A percentile compares a stretch with the other conserved stretches of the same genome.
These are phyloP conservation scores for Scleroderma bovista DNA, from an alignment of 768 basidiomycete species.

Conservation along the genomic window DNA sequence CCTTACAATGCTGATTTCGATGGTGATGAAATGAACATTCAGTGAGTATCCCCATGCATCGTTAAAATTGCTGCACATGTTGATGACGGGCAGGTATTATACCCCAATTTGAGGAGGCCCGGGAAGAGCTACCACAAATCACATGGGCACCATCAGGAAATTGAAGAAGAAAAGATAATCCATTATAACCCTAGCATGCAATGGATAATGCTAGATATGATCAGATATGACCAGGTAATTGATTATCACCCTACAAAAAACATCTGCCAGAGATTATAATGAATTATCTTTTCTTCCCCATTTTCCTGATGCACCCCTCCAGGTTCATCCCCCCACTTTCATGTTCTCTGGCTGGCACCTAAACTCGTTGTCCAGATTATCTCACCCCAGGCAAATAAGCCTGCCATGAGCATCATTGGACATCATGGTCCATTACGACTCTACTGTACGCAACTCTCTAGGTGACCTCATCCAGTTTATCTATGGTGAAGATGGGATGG, in stretches of 20 bases:
- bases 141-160: slow-evolving; percentile 99
- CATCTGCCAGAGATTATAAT: no score
- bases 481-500: slow-evolving; percentile 99
- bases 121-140: slow-evolving; percentile 96
- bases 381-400: slow-evolving; percentile 75
- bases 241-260: no score
- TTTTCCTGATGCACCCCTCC: no score
- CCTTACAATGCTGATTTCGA: slow-evolving; percentile 99
- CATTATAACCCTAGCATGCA: no score
- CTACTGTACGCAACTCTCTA: slow-evolving; percentile 94
- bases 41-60: slow-evolving; percentile 57
- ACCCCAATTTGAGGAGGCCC: slow-evolving; percentile 96
- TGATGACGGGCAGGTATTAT: slow-evolving; percentile 47
- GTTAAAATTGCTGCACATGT: slow-evolving; percentile 2
- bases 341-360: no score
- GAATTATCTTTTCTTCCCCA: no score
- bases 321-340: no score
- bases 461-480: slow-evolving; percentile 95
- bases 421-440: slow-evolving; percentile 95
- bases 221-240: no score
- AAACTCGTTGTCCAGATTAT: no score
- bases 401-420: slow-evolving; percentile 99
- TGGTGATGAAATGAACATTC: slow-evolving; percentile 99
- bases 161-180: no score
- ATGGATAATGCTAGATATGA: no score